Percentiles rank a stretch among this genome's conserved stretches.
phyloP scores from a whole-genome alignment of 73 alveolate genomes.

The Paramecium octaurelia region DNA sequence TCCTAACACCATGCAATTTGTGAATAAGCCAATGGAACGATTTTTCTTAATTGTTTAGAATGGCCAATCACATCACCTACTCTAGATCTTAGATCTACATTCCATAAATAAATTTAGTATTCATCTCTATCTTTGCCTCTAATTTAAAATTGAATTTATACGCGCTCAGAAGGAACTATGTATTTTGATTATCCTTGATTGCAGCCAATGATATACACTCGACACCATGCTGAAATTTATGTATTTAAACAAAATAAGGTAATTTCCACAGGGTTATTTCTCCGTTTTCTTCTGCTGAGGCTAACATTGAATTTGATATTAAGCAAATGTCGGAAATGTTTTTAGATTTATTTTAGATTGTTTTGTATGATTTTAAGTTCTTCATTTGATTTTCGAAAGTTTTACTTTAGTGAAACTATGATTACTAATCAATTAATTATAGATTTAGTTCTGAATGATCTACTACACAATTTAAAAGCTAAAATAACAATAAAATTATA shows the following conservation, averaged over 20 bases:
- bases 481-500: not conserved
- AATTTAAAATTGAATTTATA: not conserved
- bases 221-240: slow-evolving; percentile 21
- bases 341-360: not conserved
- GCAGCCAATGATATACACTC: slow-evolving; percentile 38
- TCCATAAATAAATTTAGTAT: slow-evolving; percentile 37
- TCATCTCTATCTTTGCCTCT: slow-evolving; percentile 34
- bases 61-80: slow-evolving; percentile 48
- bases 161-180: slow-evolving; percentile 10
- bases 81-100: slow-evolving; percentile 6
- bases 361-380: not conserved
- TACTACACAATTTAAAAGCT: not conserved
- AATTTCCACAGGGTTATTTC: slow-evolving; percentile 17
- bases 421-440: not conserved
- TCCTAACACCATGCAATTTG: slow-evolving; percentile 41
- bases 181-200: not conserved
- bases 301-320: not conserved
- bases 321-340: not conserved
- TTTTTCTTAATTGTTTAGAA: slow-evolving; percentile 18
- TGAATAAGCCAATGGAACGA: not conserved
- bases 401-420: not conserved
- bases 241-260: not conserved
- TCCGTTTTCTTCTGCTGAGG: not conserved
- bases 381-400: not conserved
- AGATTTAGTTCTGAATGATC: not conserved